Evolutionary conservation across 768 basidiomycete genomes (phyloP).

Genomic region (Suillus discolor): DNA sequence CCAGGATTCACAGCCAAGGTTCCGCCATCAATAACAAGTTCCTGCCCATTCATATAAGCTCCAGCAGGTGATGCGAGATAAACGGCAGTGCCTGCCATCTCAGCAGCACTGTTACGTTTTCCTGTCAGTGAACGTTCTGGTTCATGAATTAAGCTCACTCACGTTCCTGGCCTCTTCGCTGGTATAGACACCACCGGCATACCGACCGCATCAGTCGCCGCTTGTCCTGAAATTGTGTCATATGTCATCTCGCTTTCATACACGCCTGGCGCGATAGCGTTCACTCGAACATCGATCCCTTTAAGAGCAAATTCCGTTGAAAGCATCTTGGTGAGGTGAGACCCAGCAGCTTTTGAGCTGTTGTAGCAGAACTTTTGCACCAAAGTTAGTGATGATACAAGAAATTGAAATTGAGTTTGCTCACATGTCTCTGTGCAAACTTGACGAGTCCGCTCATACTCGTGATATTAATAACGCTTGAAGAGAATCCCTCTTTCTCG

Average conservation of each 20-base stretch:
- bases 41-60: slow-evolving; percentile 77
- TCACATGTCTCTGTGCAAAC: slow-evolving; percentile 76
- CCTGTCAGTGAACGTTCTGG: slow-evolving; percentile 9
- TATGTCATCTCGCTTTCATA: slow-evolving; percentile 77
- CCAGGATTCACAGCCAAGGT: slow-evolving; percentile 74
- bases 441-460: slow-evolving; percentile 75
- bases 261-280: slow-evolving; percentile 75
- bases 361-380: slow-evolving; percentile 73
- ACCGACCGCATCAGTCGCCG: slow-evolving; percentile 54
- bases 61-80: slow-evolving; percentile 77
- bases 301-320: slow-evolving; percentile 76
- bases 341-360: slow-evolving; percentile 75
- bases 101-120: slow-evolving; percentile 51
- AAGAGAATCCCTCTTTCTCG: slow-evolving; percentile 50
- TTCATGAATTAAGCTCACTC: slow-evolving; percentile 31
- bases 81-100: slow-evolving; percentile 78
- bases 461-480: slow-evolving; percentile 75
- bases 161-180: slow-evolving; percentile 65
- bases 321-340: slow-evolving; percentile 75
- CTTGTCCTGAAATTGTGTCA: slow-evolving; percentile 46
- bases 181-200: slow-evolving; percentile 66
- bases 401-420: slow-evolving; percentile 24
- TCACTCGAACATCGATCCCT: slow-evolving; percentile 67
- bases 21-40: slow-evolving; percentile 77
- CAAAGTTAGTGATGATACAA: background rate